Conservation (phyloP, 257 asterid species). For the Solanum verrucosum region DNA sequence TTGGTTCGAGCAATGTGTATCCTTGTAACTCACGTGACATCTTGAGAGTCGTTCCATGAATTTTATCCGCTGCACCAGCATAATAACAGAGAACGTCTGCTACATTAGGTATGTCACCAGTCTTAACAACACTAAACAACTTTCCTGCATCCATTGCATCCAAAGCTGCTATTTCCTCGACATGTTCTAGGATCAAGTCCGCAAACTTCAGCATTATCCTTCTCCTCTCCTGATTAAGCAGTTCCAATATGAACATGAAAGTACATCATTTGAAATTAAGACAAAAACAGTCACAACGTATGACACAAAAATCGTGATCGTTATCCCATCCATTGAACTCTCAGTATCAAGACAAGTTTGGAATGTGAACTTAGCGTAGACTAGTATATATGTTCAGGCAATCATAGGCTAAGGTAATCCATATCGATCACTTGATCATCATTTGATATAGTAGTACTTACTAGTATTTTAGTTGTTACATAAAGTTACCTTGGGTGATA, state of each 20-base stretch:
- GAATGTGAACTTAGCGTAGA: neutral
- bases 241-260: neutral
- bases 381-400: neutral
- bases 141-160: constrained; percentile 32
- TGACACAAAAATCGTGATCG: neutral
- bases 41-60: constrained; percentile 30
- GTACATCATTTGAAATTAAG: neutral
- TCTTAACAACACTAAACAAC: constrained; percentile 8
- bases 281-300: neutral
- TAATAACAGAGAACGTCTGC: constrained; percentile 13
- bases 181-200: constrained; percentile 16
- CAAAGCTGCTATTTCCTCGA: constrained; percentile 24
- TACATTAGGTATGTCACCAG: constrained; percentile 16
- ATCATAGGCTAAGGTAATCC: neutral
- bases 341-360: neutral
- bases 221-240: constrained; percentile 18
- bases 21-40: constrained; percentile 25
- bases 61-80: constrained; percentile 37
- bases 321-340: neutral
- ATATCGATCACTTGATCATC: neutral
- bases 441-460: neutral
- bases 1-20: constrained; percentile 29
- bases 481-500: constrained; percentile 14
- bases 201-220: constrained; percentile 25
- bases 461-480: neutral